A percentile compares a stretch with the other conserved stretches of the same genome.
phyloP scores from a whole-genome alignment of 495 filamentous ascomycete genomes.

The Collariella sp. region DNA sequence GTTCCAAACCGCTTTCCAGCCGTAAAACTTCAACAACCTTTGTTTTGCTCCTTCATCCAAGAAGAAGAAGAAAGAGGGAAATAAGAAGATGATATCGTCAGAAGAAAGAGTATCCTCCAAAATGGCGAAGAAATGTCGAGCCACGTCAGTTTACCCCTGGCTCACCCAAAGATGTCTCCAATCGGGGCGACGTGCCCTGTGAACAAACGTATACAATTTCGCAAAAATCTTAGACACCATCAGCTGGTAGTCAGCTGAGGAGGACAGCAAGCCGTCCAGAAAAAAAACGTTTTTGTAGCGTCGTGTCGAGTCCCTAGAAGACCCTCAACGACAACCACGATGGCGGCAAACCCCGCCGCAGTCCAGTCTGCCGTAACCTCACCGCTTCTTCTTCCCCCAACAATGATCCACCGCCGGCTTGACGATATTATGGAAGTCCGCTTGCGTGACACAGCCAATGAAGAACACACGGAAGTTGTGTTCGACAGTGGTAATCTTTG shows the following conservation, averaged over 20 bases:
- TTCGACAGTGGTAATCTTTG: slow-evolving; percentile 40
- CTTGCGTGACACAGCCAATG: slow-evolving; percentile 28
- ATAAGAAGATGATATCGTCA: too few species aligned
- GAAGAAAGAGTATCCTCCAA: too few species aligned
- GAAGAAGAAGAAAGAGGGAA: too few species aligned
- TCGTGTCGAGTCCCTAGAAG: neutral
- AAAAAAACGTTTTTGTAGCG: neutral
- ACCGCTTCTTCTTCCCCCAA: slow-evolving; percentile 35
- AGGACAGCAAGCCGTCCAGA: neutral
- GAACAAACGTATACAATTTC: slow-evolving; percentile 3
- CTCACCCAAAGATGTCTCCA: neutral
- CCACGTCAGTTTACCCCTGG: neutral
- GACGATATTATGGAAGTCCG: slow-evolving; percentile 31
- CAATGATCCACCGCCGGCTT: slow-evolving; percentile 36
- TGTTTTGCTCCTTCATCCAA: too few species aligned
- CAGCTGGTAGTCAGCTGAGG: slow-evolving; percentile 14
- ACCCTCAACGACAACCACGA: neutral
- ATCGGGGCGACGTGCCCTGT: neutral
- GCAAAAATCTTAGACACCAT: neutral
- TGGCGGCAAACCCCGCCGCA: too few species aligned
- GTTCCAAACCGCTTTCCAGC: too few species aligned
- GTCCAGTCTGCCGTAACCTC: neutral
- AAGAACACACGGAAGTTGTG: slow-evolving; percentile 43
- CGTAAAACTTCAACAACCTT: too few species aligned
- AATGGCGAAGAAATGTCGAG: too few species aligned